Base-by-base conservation (phyloP, 176 grass and related monocot genomes). In the Carex pumila region DNA sequence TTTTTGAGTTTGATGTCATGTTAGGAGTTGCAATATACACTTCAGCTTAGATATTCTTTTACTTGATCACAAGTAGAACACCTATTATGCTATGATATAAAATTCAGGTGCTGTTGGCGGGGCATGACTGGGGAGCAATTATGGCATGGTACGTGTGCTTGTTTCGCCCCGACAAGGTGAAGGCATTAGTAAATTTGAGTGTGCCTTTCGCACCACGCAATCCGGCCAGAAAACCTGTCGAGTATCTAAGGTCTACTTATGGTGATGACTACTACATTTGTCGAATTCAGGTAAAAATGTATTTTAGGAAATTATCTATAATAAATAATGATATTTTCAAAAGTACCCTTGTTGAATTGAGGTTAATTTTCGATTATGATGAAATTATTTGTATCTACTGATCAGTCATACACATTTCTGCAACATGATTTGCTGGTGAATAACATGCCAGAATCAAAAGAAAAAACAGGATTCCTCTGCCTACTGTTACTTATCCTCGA, bases 231-330 rank as follows among this genome's bases (percentile, higher is more conserved):
- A 89, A 54, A 79, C 22, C 89, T 2, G 60, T 89, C 0, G 92
- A 94, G 0, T 84, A 63, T 11, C 15, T 91, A 9, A 84, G 21
- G 83, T 79, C 89, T 12, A 34, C 85, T 18, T 94, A 67, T 81
- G 87, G 92, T 22, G 89, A 91, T 39, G 89, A 94, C 18, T 94
- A 89, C 87, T 94, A 94, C 66, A 41, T 94, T 82, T 81, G 85
- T 83, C 71, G 88, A 6, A 83, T 92, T 52, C 91, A 92, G 83
- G 91, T 89, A 47, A 11, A 56, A 25, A 61, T 22, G 60, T 62
- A 39, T 43, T 58, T 70, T 29, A 12, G 21, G 19, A 50, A 50
- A 11, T 50, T 49, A 49, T 49, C 45, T 49, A 8, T 49, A 49
- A 49, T 9, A 49, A 49, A 49, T 49, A 49, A 11, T 49, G 7